Percentiles rank a stretch among this genome's conserved stretches.
Conservation (phyloP, 208 protist genomes). For the Leptomonas pyrrhocoris region DNA sequence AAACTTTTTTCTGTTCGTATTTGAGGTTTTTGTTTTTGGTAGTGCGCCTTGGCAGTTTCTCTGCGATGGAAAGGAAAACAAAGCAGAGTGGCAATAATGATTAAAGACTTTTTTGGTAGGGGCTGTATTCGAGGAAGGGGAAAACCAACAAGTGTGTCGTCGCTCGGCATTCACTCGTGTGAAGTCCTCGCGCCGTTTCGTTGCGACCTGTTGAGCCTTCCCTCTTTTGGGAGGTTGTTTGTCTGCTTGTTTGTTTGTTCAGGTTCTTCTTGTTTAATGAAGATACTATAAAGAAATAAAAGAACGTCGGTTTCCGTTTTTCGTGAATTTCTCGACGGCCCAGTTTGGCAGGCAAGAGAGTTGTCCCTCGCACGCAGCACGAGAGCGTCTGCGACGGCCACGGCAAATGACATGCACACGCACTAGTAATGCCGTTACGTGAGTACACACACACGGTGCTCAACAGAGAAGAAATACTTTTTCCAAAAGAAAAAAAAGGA, state of each 20-base stretch:
- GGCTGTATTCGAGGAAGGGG: neutral
- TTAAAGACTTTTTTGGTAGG: neutral
- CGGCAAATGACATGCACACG: conserved; percentile 18
- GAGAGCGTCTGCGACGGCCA: no score
- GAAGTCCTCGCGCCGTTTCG: neutral
- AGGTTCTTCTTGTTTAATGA: no score
- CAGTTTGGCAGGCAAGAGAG: neutral
- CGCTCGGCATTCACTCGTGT: neutral
- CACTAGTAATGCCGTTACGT: conserved; percentile 6
- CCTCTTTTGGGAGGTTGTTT: no score
- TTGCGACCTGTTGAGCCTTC: neutral
- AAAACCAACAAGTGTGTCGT: neutral
- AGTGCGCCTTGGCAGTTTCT: neutral
- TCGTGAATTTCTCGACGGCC: neutral
- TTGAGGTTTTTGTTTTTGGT: neutral
- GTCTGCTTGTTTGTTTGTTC: no score
- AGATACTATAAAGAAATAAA: neutral
- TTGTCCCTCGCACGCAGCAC: no score
- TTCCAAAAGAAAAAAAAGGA: neutral
- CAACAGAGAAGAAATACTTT: neutral
- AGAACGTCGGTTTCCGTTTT: neutral
- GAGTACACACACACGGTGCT: conserved; percentile 15
- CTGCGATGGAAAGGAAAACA: no score
- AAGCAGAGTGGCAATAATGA: neutral
- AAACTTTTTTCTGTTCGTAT: neutral